These are phyloP conservation scores for Phialocephala sp. DNA, from an alignment of 2,329 filamentous ascomycete species.

Conservation along the genomic window DNA sequence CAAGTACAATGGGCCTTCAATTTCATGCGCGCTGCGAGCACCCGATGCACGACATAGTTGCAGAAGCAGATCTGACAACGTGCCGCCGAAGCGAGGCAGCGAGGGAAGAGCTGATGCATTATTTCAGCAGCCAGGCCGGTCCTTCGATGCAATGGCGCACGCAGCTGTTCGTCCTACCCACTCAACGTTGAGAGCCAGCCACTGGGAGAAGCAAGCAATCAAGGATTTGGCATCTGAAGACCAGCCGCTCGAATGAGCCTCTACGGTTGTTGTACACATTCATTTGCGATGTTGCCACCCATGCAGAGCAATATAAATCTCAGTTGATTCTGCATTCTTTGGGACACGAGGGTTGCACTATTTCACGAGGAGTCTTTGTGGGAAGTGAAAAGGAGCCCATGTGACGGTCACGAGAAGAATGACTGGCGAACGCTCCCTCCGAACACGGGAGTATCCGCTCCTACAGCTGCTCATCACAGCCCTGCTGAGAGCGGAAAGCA, in stretches of 20 bases:
- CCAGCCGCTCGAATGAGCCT: slow-evolving; percentile 15
- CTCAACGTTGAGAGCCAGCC: slow-evolving; percentile 11
- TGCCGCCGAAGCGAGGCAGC: slow-evolving; percentile 16
- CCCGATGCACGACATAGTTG: slow-evolving; percentile 23
- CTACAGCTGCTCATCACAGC: slow-evolving; percentile 3
- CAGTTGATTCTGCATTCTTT: slow-evolving; percentile 33
- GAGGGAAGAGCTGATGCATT: slow-evolving; percentile 31
- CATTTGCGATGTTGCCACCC: slow-evolving; percentile 26
- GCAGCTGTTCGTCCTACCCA: slow-evolving; percentile 24
- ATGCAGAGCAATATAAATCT: slow-evolving; percentile 36
- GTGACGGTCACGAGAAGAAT: slow-evolving; percentile 40
- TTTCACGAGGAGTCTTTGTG: slow-evolving; percentile 24
- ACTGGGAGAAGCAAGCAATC: slow-evolving; percentile 16
- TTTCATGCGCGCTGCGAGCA: no score
- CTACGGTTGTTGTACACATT: slow-evolving; percentile 32
- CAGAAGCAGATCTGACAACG: no score
- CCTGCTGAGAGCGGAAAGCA: slow-evolving; percentile 21
- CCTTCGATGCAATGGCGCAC: slow-evolving; percentile 28
- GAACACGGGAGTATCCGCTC: slow-evolving; percentile 38
- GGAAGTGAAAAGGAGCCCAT: slow-evolving; percentile 27
- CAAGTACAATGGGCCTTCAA: slow-evolving; percentile 14
- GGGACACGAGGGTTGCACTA: slow-evolving; percentile 39
- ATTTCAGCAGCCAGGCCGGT: slow-evolving; percentile 26
- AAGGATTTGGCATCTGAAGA: background rate
- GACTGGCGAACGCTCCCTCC: slow-evolving; percentile 25